phyloP scores from a whole-genome alignment of 768 basidiomycete species.

The Suillus subalutaceus region DNA sequence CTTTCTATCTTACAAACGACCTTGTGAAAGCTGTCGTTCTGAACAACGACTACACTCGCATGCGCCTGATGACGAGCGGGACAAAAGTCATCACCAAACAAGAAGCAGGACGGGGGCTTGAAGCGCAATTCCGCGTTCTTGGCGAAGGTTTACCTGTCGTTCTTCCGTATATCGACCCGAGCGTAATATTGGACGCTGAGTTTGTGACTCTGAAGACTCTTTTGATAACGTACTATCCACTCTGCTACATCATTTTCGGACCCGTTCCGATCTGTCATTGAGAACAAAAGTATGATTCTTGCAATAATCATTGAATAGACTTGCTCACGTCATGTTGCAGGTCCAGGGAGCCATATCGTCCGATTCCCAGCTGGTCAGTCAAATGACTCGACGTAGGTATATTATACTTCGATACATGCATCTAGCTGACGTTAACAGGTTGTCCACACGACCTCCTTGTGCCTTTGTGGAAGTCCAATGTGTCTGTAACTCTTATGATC shows the following conservation, averaged over 20 bases:
- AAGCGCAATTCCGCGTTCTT: slow-evolving; percentile 73
- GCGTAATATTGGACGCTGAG: slow-evolving; percentile 61
- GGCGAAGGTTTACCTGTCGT: slow-evolving; percentile 85
- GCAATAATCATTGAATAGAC: not conserved
- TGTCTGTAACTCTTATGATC: slow-evolving; percentile 88
- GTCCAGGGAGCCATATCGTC: slow-evolving; percentile 71
- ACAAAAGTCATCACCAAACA: slow-evolving; percentile 93
- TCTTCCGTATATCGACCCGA: slow-evolving; percentile 76
- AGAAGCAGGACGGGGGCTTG: slow-evolving; percentile 65
- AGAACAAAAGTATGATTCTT: slow-evolving; percentile 52
- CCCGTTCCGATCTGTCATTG: slow-evolving; percentile 57
- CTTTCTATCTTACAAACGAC: slow-evolving; percentile 87
- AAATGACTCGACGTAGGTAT: slow-evolving; percentile 57
- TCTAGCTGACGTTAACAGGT: slow-evolving; percentile 39
- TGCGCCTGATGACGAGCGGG: slow-evolving; percentile 90
- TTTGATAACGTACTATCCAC: slow-evolving; percentile 79
- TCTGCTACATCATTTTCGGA: slow-evolving; percentile 65
- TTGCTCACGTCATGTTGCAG: slow-evolving; percentile 36
- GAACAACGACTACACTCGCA: slow-evolving; percentile 80
- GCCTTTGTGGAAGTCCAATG: slow-evolving; percentile 95
- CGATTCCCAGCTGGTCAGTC: slow-evolving; percentile 60
- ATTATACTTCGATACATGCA: not conserved
- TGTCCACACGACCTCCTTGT: slow-evolving; percentile 81
- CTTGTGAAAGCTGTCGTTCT: slow-evolving; percentile 79
- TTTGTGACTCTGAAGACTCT: slow-evolving; percentile 63